Evolutionary conservation across 2,329 filamentous ascomycete species (phyloP).

Genomic region (Thelonectria blattea): DNA sequence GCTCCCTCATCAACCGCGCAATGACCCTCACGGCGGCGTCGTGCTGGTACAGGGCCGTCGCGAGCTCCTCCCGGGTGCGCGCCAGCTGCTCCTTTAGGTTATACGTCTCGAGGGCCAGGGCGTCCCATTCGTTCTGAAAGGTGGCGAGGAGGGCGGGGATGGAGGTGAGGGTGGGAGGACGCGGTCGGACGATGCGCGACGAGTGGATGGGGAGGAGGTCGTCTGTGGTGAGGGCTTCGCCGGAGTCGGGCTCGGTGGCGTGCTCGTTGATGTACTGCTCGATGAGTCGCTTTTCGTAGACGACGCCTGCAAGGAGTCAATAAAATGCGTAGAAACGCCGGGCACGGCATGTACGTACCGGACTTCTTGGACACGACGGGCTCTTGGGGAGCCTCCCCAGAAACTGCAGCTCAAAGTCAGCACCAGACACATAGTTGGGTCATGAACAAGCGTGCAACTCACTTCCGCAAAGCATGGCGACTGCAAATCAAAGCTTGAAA

Average conservation of each 20-base stretch:
- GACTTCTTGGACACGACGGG: constrained; percentile 95
- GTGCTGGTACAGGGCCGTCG: constrained; percentile 93
- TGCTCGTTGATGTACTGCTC: constrained; percentile 94
- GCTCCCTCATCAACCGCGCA: constrained; percentile 85
- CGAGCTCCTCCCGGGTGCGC: constrained; percentile 91
- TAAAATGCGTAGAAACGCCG: background rate
- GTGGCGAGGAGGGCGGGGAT: constrained; percentile 92
- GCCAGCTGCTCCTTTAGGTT: constrained; percentile 87
- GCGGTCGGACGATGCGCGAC: constrained; percentile 81
- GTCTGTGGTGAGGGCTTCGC: constrained; percentile 80
- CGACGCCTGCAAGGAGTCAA: constrained; percentile 64
- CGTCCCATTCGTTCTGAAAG: constrained; percentile 99
- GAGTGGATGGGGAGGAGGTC: constrained; percentile 90
- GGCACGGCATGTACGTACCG: constrained; percentile 60
- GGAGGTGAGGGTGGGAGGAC: constrained; percentile 92
- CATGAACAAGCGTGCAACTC: constrained; percentile 28
- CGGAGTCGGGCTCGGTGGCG: constrained; percentile 88
- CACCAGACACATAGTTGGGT: constrained; percentile 9
- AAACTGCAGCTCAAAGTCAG: constrained; percentile 65
- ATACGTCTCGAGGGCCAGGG: constrained; percentile 88
- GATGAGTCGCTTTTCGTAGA: constrained; percentile 95
- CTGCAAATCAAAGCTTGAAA: constrained; percentile 35
- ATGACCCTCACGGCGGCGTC: constrained; percentile 97
- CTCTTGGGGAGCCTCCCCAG: constrained; percentile 93
- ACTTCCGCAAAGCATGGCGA: constrained; percentile 58